Evolutionary conservation across 495 filamentous ascomycete genomes (phyloP).

Genomic region (Xylaria sp.): DNA sequence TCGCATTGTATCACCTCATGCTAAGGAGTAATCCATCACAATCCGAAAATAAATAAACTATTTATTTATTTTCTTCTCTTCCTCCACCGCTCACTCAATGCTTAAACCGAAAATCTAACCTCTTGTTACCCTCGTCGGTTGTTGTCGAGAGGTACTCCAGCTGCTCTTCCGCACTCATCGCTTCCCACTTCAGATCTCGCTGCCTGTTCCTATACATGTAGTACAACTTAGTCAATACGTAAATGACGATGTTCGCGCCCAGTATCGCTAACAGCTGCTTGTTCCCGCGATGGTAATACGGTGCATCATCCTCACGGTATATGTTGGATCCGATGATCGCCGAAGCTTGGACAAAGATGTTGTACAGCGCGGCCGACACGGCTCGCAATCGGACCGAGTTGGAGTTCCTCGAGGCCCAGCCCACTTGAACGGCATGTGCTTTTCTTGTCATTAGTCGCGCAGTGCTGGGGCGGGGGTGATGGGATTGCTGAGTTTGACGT

Average conservation of each 20-base stretch:
- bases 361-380: slow-evolving; percentile 65
- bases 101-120: slow-evolving; percentile 64
- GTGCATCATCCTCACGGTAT: slow-evolving; percentile 67
- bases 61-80: neutral
- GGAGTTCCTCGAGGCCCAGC: slow-evolving; percentile 56
- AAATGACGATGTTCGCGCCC: slow-evolving; percentile 62
- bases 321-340: slow-evolving; percentile 70
- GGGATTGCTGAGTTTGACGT: slow-evolving; percentile 27
- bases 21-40: neutral
- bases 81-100: slow-evolving; percentile 34
- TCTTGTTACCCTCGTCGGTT: slow-evolving; percentile 75
- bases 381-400: slow-evolving; percentile 64
- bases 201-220: slow-evolving; percentile 65
- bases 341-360: slow-evolving; percentile 72
- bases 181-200: slow-evolving; percentile 57
- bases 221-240: slow-evolving; percentile 64
- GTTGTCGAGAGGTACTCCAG: slow-evolving; percentile 70
- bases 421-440: slow-evolving; percentile 52
- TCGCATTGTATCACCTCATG: too few relatives aligned
- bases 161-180: slow-evolving; percentile 69
- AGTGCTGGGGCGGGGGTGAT: neutral
- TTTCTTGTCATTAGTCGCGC: neutral
- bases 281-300: slow-evolving; percentile 68
- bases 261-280: slow-evolving; percentile 64
- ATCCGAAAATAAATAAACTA: neutral